Conservation (phyloP, 805 yeast genomes). For the Lachancea mirantina region DNA sequence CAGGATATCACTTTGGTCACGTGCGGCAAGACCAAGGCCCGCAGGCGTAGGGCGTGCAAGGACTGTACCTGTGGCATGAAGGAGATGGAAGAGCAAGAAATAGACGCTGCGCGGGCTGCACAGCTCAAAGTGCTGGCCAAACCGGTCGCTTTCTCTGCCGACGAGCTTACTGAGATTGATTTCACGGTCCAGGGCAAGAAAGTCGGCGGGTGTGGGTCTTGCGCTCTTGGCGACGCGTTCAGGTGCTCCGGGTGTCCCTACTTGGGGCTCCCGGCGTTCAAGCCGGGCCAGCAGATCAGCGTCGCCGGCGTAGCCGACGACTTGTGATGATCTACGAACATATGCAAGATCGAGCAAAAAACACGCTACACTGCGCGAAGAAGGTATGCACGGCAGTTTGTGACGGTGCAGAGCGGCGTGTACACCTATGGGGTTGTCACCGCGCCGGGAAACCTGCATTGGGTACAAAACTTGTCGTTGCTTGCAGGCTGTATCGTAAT, state of each 20-base stretch:
- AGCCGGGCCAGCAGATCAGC: constrained; percentile 88
- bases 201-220: constrained; percentile 95
- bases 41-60: constrained; percentile 81
- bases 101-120: constrained; percentile 22
- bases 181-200: constrained; percentile 90
- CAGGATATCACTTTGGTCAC: constrained; percentile 22
- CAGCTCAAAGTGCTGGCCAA: constrained; percentile 37
- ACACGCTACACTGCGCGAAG: no score
- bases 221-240: constrained; percentile 96
- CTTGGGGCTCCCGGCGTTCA: constrained; percentile 94
- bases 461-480: no score
- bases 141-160: constrained; percentile 37
- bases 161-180: constrained; percentile 84
- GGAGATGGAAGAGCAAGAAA: constrained; percentile 69
- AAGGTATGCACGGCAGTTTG: no score
- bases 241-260: constrained; percentile 98
- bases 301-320: constrained; percentile 74
- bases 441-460: no score
- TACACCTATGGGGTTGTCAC: no score
- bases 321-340: no score
- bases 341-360: no score
- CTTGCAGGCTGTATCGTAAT: no score
- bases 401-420: no score
- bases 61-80: constrained; percentile 97
- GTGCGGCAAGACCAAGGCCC: constrained; percentile 28